These are phyloP conservation scores for Gentiana straminea DNA, from an alignment of 257 asterid genomes.

Conservation along the genomic window DNA sequence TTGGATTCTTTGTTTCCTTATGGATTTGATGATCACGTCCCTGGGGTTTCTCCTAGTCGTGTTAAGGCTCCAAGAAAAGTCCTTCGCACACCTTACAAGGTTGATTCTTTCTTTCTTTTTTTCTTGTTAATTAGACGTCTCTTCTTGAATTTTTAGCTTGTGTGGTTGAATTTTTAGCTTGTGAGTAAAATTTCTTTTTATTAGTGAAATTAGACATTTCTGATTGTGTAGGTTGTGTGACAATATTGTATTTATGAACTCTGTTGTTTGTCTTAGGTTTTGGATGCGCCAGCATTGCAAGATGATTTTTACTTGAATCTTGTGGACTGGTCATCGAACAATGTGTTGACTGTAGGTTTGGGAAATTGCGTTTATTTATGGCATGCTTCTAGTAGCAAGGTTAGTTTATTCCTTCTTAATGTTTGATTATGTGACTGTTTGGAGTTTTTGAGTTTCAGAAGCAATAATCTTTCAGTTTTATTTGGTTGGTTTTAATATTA, in stretches of 20 bases:
- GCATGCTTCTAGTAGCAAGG: constrained; percentile 98
- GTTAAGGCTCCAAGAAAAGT: constrained; percentile 78
- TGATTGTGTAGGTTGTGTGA: too few species aligned
- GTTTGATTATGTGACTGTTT: not conserved
- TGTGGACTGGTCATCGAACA: constrained; percentile 89
- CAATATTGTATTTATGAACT: not conserved
- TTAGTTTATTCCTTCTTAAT: constrained; percentile 11
- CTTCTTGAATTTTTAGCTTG: not conserved
- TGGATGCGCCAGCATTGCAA: constrained; percentile 94
- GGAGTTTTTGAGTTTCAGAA: not conserved
- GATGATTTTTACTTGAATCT: constrained; percentile 95
- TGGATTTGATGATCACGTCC: constrained; percentile 67
- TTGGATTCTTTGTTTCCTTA: constrained; percentile 64
- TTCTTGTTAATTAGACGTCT: too few species aligned
- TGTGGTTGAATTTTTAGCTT: too few species aligned
- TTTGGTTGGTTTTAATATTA: not conserved
- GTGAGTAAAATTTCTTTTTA: too few species aligned
- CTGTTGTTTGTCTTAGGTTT: constrained; percentile 32
- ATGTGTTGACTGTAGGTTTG: constrained; percentile 87
- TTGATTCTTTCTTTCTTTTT: constrained; percentile 5
- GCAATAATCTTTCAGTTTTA: not conserved
- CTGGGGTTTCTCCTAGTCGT: constrained; percentile 69
- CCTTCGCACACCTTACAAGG: constrained; percentile 86
- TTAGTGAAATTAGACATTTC: too few species aligned
- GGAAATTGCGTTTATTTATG: constrained; percentile 87